Evolutionary conservation across 176 grass and related monocot genomes (phyloP), one percentile per base, ranked within the genome.

Genomic region (Olyra latifolia): DNA sequence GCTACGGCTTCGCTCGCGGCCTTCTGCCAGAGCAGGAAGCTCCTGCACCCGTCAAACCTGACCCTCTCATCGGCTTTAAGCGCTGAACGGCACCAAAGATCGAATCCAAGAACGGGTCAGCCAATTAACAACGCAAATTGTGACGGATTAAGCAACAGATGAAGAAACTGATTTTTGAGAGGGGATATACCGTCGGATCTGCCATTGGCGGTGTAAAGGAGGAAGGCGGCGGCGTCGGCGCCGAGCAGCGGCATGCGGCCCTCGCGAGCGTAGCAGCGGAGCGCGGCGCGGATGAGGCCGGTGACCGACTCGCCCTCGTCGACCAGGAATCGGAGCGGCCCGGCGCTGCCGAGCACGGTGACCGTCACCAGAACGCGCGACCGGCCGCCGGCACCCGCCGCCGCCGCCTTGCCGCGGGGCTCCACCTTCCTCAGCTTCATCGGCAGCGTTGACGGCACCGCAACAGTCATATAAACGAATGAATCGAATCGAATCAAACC

Each of bases 301-400:
- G 86, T 12, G 52, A 86, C 76, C 15, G 81, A 63, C 75, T 91
- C 92, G 29, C 92, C 89, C 70, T 94, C 92, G 66, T 91, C 67
- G 9, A 91, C 59, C 12, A 94, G 66, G 84, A 94, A 91, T 10
- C 92, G 84, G 2, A 94, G 75, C 63, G 92, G 92, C 11, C 92
- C 92, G 27, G 89, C 86, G 83, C 92, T 94, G 28, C 92, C 92
- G 66, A 91, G 82, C n/a, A 91, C 92, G 45, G 89, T 94, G 10
- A 94, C 86, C 20, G 89, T 89, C 23, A 94, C 89, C 7, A 90
- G 84, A 14, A 90, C 61, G 74, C 86, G 92, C 46, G 77, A 17
- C 30, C 79, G 74, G 27, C 65, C 71, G 27, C 24, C 63, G 7
- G 42, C 17, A 9, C 42, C n/a, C 16, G 45, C 83, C 43, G 70